Base-by-base conservation (phyloP, 2,329 filamentous ascomycete species). In the Parascedosporium putredinis region DNA sequence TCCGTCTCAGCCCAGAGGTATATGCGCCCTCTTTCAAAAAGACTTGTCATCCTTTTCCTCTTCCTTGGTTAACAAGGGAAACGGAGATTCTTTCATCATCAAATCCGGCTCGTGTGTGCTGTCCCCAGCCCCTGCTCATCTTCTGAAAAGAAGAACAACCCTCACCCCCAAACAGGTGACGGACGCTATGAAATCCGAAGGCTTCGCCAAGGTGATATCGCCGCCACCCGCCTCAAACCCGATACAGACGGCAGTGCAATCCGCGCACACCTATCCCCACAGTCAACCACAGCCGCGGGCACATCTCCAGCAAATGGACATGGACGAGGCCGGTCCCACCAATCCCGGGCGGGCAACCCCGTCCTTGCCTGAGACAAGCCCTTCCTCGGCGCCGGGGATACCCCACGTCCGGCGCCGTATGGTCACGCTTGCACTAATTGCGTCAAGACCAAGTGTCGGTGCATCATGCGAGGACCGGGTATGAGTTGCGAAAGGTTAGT, bases 401-500 rank as follows among this genome's bases (percentile, higher is more conserved):
- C n/a, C 5, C 36, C 36, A 4, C 36, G 36, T n/a, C 47, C 47
- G 22, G 34, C 34, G 12, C 47, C 47, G 25, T 49, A 49, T 22
- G 47, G 47, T 25, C 47, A 49, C 20, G 47, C 47, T 6, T 49
- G 47, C 23, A 42, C 14, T 24, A 40, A 40, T 22, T 49, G 47
- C 14, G 34, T 20, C n/a, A 49, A 38, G 47, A 43, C 47, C n/a
- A 49, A 49, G 25, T 49, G 47, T 25, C 33, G 47, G 34, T 49
- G 47, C 34, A 49, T 43, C 9, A 18, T 40, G 16, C 47, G 47
- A 25, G 47, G 34, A 4, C 33, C 18, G 8, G 34, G 34, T 4
- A n/a, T 25, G 23, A 49, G 34, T 23, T 49, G 47, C 16, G 47
- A 49, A 38, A 40, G 47, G 47, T 49, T n/a, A n/a, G n/a, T n/a